These are phyloP conservation scores for Desmodesmus armatus DNA, from an alignment of 139 green algal species.

Conservation along the genomic window DNA sequence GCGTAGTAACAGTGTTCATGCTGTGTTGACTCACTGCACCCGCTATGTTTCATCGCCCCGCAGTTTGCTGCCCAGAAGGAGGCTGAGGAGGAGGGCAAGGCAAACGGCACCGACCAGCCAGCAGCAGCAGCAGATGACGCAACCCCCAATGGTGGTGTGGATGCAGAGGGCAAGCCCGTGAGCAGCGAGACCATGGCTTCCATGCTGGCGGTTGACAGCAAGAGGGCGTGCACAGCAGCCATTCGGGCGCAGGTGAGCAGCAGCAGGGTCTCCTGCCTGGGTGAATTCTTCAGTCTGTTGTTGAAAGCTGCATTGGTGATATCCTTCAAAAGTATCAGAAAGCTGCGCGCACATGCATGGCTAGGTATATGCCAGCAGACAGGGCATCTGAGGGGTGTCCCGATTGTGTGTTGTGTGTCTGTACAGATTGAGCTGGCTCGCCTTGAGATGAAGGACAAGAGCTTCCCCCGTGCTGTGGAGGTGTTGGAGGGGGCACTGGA, in stretches of 20 bases:
- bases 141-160: neutral
- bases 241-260: slow-evolving; percentile 14
- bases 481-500: slow-evolving; percentile 33
- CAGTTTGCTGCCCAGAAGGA: slow-evolving; percentile 38
- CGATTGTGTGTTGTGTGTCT: neutral
- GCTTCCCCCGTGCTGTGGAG: slow-evolving; percentile 1
- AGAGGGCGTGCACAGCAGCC: neutral
- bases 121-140: slow-evolving; percentile 20
- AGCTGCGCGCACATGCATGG: too few species aligned
- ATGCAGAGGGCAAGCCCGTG: neutral
- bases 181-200: slow-evolving; percentile 2
- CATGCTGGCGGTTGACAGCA: slow-evolving; percentile 30
- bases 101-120: neutral
- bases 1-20: too few species aligned
- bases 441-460: slow-evolving; percentile 48
- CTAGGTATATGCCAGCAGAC: too few species aligned
- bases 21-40: too few species aligned
- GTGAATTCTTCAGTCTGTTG: too few species aligned
- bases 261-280: too few species aligned
- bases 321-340: too few species aligned
- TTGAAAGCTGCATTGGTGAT: too few species aligned
- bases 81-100: slow-evolving; percentile 33
- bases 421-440: slow-evolving; percentile 43
- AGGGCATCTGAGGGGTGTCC: too few species aligned
- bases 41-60: neutral